Conservation (phyloP, 2,329 filamentous ascomycete genomes). For the Neonectria ditissima region DNA sequence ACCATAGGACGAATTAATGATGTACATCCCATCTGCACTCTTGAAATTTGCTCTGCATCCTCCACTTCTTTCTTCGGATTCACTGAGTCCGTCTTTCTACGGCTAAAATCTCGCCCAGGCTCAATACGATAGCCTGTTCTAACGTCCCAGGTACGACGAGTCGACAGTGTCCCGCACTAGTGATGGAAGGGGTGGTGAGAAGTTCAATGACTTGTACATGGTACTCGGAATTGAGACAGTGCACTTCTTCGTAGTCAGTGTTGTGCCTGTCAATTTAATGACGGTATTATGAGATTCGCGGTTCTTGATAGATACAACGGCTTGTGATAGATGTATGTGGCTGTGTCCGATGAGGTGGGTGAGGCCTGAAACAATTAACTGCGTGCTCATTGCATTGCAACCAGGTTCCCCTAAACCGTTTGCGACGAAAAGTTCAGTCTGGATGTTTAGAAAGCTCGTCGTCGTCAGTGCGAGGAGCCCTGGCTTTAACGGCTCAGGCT, state of each 20-base stretch:
- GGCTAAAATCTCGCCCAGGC: no score
- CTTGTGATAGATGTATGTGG: constrained; percentile 31
- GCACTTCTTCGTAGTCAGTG: constrained; percentile 52
- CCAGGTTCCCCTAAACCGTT: not conserved
- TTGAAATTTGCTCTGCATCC: no score
- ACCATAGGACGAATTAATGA: no score
- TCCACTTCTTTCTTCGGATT: no score
- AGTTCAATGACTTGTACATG: constrained; percentile 58
- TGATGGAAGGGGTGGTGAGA: constrained; percentile 57
- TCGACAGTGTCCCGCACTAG: constrained; percentile 51
- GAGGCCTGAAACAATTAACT: constrained; percentile 43
- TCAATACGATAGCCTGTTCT: no score
- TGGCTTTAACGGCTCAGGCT: no score
- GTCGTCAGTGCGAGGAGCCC: no score
- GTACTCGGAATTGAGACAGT: constrained; percentile 64
- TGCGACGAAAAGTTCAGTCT: not conserved
- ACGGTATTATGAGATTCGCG: constrained; percentile 29
- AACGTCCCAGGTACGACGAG: constrained; percentile 55
- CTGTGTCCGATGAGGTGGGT: constrained; percentile 43
- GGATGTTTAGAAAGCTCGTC: no score
- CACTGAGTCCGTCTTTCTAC: no score
- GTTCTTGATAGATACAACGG: constrained; percentile 43
- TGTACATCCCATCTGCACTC: no score
- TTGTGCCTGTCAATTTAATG: constrained; percentile 37
- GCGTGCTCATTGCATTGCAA: constrained; percentile 36